These are phyloP conservation scores for Boletus austroedulis DNA, from an alignment of 1,284 basidiomycete species.

Conservation along the genomic window DNA sequence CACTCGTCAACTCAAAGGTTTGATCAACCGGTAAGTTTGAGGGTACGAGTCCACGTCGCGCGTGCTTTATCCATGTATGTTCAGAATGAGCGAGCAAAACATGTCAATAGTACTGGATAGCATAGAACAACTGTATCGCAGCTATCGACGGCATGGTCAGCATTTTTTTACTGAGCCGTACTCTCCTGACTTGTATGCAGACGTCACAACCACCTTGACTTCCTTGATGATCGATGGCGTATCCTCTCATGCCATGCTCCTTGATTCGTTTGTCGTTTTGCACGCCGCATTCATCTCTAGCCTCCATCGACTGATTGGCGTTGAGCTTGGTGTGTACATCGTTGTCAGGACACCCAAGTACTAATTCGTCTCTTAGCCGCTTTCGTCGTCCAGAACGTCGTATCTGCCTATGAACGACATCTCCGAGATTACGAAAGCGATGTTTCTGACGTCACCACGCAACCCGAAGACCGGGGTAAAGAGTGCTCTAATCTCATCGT, in stretches of 20 bases:
- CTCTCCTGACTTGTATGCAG: constrained; percentile 38
- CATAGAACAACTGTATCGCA: constrained; percentile 77
- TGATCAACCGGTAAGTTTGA: constrained; percentile 75
- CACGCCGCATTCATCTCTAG: constrained; percentile 87
- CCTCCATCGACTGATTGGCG: constrained; percentile 81
- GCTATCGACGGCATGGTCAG: constrained; percentile 78
- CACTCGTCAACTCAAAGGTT: constrained; percentile 79
- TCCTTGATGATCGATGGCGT: constrained; percentile 81
- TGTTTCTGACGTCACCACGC: constrained; percentile 10
- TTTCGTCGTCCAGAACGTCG: constrained; percentile 70
- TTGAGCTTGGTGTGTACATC: constrained; percentile 77
- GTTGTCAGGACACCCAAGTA: not conserved
- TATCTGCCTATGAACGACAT: constrained; percentile 64
- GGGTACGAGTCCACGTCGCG: not conserved
- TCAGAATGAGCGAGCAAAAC: constrained; percentile 88
- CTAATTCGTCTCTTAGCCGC: constrained; percentile 51
- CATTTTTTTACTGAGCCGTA: not conserved
- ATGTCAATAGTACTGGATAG: constrained; percentile 77
- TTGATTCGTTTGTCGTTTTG: constrained; percentile 90
- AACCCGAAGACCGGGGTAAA: constrained; percentile 56
- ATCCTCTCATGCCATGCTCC: constrained; percentile 74
- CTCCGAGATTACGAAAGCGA: constrained; percentile 37
- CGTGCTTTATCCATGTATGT: constrained; percentile 1
- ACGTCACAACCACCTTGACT: constrained; percentile 82
- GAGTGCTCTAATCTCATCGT: constrained; percentile 88